These are phyloP conservation scores for Solanum virginianum DNA, from an alignment of 257 asterid species.

Conservation along the genomic window DNA sequence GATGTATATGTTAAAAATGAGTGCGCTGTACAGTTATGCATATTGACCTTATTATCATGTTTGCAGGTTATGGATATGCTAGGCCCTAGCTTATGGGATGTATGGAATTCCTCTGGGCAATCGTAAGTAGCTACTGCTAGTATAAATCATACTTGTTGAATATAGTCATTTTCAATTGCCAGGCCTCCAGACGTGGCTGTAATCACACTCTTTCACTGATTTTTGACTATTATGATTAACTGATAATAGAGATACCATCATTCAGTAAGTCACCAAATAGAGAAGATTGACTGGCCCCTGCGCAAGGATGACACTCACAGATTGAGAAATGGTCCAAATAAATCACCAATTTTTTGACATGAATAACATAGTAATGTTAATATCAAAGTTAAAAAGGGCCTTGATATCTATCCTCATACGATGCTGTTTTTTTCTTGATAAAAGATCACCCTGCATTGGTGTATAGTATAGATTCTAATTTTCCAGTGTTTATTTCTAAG, in stretches of 20 bases:
- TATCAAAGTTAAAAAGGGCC: background rate
- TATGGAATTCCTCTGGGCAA: slow-evolving; percentile 41
- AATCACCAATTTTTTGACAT: background rate
- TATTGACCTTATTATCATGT: background rate
- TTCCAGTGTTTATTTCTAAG: background rate
- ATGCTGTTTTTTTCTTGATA: background rate
- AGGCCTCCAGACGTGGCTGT: background rate
- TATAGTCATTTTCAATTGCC: background rate
- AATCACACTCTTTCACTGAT: background rate
- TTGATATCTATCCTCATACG: background rate
- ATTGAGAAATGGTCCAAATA: background rate
- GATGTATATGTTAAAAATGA: background rate
- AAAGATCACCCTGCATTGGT: background rate
- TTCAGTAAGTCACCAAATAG: background rate
- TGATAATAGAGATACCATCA: background rate
- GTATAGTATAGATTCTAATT: background rate
- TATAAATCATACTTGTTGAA: background rate
- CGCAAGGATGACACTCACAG: background rate
- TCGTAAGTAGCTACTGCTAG: slow-evolving; percentile 17
- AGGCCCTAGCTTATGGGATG: slow-evolving; percentile 49
- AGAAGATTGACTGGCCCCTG: background rate
- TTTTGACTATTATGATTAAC: background rate
- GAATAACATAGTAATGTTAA: background rate
- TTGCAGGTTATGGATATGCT: slow-evolving; percentile 45
- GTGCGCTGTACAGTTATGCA: background rate